phyloP scores from a whole-genome alignment of 768 basidiomycete genomes.

The Trametes punicea region DNA sequence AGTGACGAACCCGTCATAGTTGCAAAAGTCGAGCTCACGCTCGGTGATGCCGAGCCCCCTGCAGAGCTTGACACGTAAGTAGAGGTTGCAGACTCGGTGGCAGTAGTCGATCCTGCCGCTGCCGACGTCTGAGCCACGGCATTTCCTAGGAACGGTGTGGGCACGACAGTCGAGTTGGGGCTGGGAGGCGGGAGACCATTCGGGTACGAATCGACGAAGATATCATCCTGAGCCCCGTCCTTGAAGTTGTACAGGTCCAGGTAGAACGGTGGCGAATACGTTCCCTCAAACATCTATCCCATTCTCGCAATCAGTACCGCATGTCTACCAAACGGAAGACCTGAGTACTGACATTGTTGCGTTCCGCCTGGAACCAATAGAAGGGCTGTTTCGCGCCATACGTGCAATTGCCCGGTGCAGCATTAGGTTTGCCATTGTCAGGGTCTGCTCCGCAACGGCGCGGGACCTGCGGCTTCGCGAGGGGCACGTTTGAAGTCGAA shows the following conservation, averaged over 20 bases:
- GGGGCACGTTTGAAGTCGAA: slow-evolving; percentile 46
- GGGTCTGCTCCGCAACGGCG: slow-evolving; percentile 64
- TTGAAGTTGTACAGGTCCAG: slow-evolving; percentile 66
- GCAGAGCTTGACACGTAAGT: not conserved
- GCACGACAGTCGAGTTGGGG: slow-evolving; percentile 28
- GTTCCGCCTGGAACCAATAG: slow-evolving; percentile 64
- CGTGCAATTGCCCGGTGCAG: slow-evolving; percentile 61
- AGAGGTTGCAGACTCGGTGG: not conserved
- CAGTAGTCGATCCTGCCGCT: not conserved
- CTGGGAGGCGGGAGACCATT: slow-evolving; percentile 23
- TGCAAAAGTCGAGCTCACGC: slow-evolving; percentile 10
- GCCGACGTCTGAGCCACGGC: not conserved
- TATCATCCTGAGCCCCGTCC: slow-evolving; percentile 75
- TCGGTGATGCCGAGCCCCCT: slow-evolving; percentile 48
- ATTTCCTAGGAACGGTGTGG: slow-evolving; percentile 21
- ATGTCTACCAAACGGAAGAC: not conserved
- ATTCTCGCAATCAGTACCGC: not conserved
- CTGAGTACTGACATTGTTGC: slow-evolving; percentile 50
- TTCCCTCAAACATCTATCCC: slow-evolving; percentile 61
- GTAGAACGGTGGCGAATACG: slow-evolving; percentile 62
- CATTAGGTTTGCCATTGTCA: slow-evolving; percentile 38
- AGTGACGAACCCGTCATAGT: not conserved
- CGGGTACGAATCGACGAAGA: slow-evolving; percentile 59
- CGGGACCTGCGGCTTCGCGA: slow-evolving; percentile 57
- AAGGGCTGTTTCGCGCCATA: slow-evolving; percentile 69